These are phyloP conservation scores for Chromera velia DNA, from an alignment of 73 alveolate genomes.

Conservation along the genomic window DNA sequence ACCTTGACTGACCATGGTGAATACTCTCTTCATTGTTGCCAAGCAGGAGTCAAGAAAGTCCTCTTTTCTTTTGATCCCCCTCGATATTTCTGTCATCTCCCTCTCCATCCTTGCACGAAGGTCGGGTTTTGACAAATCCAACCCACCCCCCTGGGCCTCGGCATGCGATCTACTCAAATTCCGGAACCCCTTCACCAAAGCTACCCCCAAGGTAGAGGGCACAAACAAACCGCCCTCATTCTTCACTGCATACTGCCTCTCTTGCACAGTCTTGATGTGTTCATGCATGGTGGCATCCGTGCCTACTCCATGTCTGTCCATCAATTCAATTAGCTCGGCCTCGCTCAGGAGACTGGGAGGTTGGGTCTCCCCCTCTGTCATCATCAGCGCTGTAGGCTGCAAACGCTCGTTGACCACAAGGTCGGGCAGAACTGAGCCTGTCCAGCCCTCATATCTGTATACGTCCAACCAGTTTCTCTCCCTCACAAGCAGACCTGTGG, in stretches of 20 bases:
- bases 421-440: constrained; percentile 71
- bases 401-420: constrained; percentile 67
- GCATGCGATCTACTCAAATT: neutral
- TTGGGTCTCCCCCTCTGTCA: constrained; percentile 77
- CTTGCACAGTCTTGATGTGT: constrained; percentile 92
- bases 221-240: constrained; percentile 60
- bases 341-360: constrained; percentile 95
- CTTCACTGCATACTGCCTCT: constrained; percentile 73
- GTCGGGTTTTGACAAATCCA: neutral
- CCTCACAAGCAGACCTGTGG: constrained; percentile 73
- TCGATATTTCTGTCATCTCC: neutral
- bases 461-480: constrained; percentile 82
- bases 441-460: constrained; percentile 87
- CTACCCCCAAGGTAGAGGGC: constrained; percentile 90
- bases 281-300: constrained; percentile 99
- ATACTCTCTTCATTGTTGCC: neutral
- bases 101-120: neutral
- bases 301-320: constrained; percentile 98
- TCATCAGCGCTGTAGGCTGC: constrained; percentile 50
- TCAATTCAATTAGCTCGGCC: constrained; percentile 82
- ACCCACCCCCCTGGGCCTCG: neutral
- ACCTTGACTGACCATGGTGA: neutral
- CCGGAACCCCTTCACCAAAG: constrained; percentile 77
- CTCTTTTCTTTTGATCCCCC: neutral
- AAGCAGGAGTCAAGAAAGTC: neutral